Evolutionary conservation across 192 early-diverging fungal genomes (phyloP), one percentile per base, ranked within the genome.

Genomic region (Phycomyces nitens): DNA sequence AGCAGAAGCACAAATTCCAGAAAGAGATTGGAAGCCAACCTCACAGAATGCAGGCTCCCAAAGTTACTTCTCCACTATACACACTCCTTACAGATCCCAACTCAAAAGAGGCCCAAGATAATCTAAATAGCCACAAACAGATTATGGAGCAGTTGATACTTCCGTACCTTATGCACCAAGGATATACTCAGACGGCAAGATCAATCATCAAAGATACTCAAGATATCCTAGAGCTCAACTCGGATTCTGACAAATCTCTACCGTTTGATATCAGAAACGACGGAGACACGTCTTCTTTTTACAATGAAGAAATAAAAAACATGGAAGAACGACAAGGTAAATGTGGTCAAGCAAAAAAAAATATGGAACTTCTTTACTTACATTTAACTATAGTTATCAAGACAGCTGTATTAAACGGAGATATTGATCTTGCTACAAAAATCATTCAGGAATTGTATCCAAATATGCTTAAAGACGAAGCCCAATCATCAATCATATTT

Each of bases 81-180:
- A 34, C 2, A 7, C 2, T 34, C 2, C 2, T 34, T 34, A 7
- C 29, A 34, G 29, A 34, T 34, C 29, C 29, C 7, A 34, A 34
- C 7, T 34, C 29, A 34, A 34, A 62, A 55, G 52, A 18, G 20
- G 41, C 39, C 0, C 40, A 69, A 40, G 16, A 51, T 49, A 24
- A 72, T 15, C n/a, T 2, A 26, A 62, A 62, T 16, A n/a, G 34
- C 14, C 58, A 44, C 14, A 60, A 23, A 3, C 16, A 4, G 20
- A 24, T 54, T 3, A 42, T 60, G 43, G 18, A 60, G 16, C 20
- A 60, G 3, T 29, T 60, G 20, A 86, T 98, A 7, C 65, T 93
- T 2, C 77, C 78, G 12, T 92, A 98, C 60, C 77, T 98, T 62
- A 65, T 91, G 42, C 92, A 95, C 66, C 86, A 82, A 60, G 94